Evolutionary conservation across 495 filamentous ascomycete species (phyloP).

Genomic region (Penicillium bovifimosum): DNA sequence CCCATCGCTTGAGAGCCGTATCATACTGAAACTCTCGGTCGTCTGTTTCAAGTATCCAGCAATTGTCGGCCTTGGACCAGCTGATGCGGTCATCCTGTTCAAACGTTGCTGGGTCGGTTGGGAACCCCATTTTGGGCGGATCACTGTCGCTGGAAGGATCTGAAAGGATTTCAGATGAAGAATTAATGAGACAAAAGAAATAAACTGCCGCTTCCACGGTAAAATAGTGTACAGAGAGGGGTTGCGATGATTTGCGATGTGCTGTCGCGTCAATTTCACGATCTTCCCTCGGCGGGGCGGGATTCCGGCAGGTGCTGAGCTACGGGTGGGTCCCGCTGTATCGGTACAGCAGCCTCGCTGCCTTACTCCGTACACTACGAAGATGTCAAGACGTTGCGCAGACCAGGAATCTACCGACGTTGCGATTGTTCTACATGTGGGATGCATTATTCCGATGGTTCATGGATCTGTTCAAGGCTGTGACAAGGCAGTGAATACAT

Average conservation of each 20-base stretch:
- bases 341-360: not conserved
- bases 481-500: too few species aligned
- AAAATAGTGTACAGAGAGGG: not conserved
- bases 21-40: constrained; percentile 84
- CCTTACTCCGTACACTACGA: too few species aligned
- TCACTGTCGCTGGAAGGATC: too few species aligned
- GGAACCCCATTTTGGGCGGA: constrained; percentile 41
- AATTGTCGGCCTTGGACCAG: constrained; percentile 72
- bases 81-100: constrained; percentile 78
- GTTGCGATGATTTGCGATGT: not conserved
- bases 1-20: constrained; percentile 67
- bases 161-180: too few species aligned
- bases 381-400: too few species aligned
- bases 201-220: too few species aligned
- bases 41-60: constrained; percentile 77
- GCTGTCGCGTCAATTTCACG: not conserved
- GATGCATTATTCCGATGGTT: too few species aligned
- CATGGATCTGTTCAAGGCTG: too few species aligned
- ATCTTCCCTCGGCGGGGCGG: not conserved
- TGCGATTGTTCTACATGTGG: too few species aligned
- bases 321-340: not conserved
- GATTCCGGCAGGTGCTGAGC: not conserved
- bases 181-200: not conserved
- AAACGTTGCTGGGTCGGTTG: constrained; percentile 68
- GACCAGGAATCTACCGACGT: too few species aligned